Percentiles rank a stretch among this genome's conserved stretches.
Evolutionary conservation across 306 rosid genomes (phyloP).

Genomic region (Quercus cerris): DNA sequence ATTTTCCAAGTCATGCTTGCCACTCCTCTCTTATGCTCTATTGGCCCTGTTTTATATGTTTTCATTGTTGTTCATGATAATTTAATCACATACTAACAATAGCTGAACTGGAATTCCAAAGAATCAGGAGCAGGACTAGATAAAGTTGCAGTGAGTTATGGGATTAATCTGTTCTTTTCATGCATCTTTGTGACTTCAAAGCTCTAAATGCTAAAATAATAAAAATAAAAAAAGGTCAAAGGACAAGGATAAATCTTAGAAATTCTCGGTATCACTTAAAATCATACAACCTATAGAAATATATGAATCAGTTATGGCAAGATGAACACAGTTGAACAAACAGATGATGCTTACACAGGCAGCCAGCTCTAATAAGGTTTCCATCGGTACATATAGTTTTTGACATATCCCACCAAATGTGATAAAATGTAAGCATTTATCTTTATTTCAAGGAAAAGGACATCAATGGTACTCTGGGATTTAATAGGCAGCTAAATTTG

Average conservation of each 20-base stretch:
- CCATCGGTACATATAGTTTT: neutral
- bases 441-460: neutral
- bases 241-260: neutral
- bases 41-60: neutral
- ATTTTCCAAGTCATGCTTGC: neutral
- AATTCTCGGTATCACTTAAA: neutral
- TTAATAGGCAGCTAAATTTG: neutral
- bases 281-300: neutral
- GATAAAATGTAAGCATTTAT: neutral
- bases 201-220: neutral
- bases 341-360: neutral
- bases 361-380: neutral
- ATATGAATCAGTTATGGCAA: neutral
- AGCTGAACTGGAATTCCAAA: neutral
- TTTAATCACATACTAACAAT: neutral
- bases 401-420: neutral
- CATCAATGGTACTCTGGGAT: slow-evolving; percentile 6
- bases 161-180: neutral
- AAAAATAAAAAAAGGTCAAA: neutral
- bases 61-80: neutral
- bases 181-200: neutral
- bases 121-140: neutral
- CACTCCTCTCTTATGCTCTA: neutral
- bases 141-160: neutral
- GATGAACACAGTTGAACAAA: neutral